These are phyloP conservation scores for Diplodia mutila DNA, from an alignment of 2,329 filamentous ascomycete species.

Conservation along the genomic window DNA sequence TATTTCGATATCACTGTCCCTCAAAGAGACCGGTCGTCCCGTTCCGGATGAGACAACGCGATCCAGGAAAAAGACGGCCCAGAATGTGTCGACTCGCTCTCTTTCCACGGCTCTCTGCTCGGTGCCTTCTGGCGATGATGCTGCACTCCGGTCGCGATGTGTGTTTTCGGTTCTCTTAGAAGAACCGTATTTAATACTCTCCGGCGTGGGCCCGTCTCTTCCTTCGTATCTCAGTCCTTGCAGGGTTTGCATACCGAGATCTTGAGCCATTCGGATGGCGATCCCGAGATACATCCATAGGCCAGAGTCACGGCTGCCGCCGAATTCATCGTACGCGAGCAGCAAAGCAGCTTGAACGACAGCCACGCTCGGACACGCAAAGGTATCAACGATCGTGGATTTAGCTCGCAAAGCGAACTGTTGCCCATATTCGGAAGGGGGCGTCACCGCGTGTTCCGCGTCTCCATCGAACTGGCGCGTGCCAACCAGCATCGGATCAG, in stretches of 20 bases:
- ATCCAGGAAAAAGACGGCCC: slow-evolving; percentile 87
- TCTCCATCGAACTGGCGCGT: slow-evolving; percentile 37
- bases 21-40: slow-evolving; percentile 79
- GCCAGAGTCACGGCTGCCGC: slow-evolving; percentile 83
- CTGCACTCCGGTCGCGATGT: slow-evolving; percentile 51
- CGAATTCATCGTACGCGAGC: slow-evolving; percentile 87
- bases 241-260: slow-evolving; percentile 79
- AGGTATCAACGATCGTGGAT: slow-evolving; percentile 79
- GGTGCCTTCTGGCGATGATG: slow-evolving; percentile 35
- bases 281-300: slow-evolving; percentile 93
- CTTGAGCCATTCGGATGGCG: slow-evolving; percentile 80
- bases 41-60: slow-evolving; percentile 86
- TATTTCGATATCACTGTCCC: slow-evolving; percentile 83
- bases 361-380: slow-evolving; percentile 79
- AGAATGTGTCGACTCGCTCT: slow-evolving; percentile 84
- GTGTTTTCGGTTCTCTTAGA: slow-evolving; percentile 48
- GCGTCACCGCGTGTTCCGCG: slow-evolving; percentile 32
- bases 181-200: slow-evolving; percentile 52
- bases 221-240: slow-evolving; percentile 69
- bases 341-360: slow-evolving; percentile 83
- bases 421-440: slow-evolving; percentile 70
- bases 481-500: slow-evolving; percentile 55
- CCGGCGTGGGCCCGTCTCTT: slow-evolving; percentile 59
- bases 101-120: slow-evolving; percentile 71
- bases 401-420: slow-evolving; percentile 82